Evolutionary conservation across 148 eudicot species (phyloP), one percentile per base, ranked within the genome.

Genomic region (Heliamphora exappendiculata): DNA sequence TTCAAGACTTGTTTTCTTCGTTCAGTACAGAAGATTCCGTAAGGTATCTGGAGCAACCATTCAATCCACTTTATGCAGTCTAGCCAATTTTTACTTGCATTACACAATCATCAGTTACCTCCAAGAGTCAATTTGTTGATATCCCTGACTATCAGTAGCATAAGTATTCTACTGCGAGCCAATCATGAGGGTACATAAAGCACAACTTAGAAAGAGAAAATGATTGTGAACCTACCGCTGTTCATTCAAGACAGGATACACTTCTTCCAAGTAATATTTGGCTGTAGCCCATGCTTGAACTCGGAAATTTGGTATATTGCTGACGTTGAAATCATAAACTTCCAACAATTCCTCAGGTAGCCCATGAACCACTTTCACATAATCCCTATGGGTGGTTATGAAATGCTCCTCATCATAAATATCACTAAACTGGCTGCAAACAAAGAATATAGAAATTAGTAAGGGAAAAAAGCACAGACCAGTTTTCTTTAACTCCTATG

Each of bases 281-380:
- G 89, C 73, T 53, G 92, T 75, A 57, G 98, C 86, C 96, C 96
- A 93, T 72, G 98, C 98, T 78, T 82, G 89, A 72, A 93, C 89
- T 70, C 82, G 87, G 59, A 82, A 34, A 51, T 75, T 84, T 37
- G 89, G 92, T 71, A 91, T 73, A 81, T 81, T 84, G 84, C 85
- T 91, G 77, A 91, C 78, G 75, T 90, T 91, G 67, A 78, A 70
- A 50, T 83, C 75, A 72, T 78, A 89, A 44, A 73, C 73, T 76
- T 89, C 92, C 88, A 91, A 80, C 74, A 87, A 70, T 51, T 80
- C 81, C 33, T 58, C 26, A 1, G 98, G 98, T 17, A 93, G 75
- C 79, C 86, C 84, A 7, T 75, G 83, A n/a, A 79, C 85, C 28
- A 91, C 89, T 51, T 82, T 81, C 39, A 91, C 86, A 67, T 79